These are phyloP conservation scores for Boletus insuetus DNA, from an alignment of 768 basidiomycete species.

Conservation along the genomic window DNA sequence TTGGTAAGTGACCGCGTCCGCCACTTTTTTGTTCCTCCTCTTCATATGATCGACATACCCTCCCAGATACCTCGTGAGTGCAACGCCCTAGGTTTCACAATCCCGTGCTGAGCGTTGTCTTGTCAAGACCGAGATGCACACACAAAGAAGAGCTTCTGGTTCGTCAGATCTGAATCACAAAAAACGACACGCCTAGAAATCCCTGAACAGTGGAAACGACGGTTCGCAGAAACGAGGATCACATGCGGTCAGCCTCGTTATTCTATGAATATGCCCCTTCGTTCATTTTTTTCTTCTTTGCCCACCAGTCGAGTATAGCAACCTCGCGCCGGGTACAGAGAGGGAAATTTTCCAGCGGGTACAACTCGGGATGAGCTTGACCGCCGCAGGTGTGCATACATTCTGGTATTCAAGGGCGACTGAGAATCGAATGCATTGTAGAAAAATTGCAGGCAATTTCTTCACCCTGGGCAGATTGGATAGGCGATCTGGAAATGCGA, in stretches of 20 bases:
- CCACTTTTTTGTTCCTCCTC: neutral
- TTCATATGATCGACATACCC: conserved; percentile 7
- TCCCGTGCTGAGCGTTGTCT: conserved; percentile 13
- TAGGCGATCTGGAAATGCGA: conserved; percentile 52
- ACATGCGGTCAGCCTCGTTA: conserved; percentile 54
- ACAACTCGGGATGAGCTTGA: conserved; percentile 73
- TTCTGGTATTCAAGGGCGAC: neutral
- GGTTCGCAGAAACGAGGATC: conserved; percentile 56
- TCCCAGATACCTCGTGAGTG: conserved; percentile 54
- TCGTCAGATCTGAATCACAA: conserved; percentile 47
- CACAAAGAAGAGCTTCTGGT: conserved; percentile 66
- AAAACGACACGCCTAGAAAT: conserved; percentile 47
- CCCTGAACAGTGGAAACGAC: conserved; percentile 48
- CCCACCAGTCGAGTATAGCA: conserved; percentile 62
- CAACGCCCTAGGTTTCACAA: neutral
- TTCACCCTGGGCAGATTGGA: conserved; percentile 69
- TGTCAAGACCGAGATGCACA: conserved; percentile 50
- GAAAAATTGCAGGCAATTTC: conserved; percentile 81
- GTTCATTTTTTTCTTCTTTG: neutral
- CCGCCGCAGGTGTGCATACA: conserved; percentile 55
- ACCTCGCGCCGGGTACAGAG: conserved; percentile 53
- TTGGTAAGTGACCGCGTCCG: conserved; percentile 26
- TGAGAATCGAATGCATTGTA: conserved; percentile 22
- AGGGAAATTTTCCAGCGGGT: conserved; percentile 83
- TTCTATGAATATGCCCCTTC: neutral